Conservation (phyloP, 2,329 filamentous ascomycete genomes). For the Paraphoma sp. region DNA sequence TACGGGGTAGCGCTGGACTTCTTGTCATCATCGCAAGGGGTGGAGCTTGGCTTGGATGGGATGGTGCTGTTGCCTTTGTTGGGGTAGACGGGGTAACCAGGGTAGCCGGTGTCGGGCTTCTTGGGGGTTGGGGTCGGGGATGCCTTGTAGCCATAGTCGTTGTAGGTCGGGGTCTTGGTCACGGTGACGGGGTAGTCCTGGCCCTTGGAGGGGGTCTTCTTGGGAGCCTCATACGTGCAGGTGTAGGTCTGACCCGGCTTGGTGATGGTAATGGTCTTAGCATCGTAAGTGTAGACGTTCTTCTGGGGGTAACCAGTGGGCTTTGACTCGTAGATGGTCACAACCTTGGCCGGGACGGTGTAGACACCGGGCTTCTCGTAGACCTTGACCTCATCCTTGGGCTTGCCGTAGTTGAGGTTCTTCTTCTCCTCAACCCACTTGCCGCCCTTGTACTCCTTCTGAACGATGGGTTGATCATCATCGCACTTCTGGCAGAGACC, state of each 20-base stretch:
- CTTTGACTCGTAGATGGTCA: constrained; percentile 32
- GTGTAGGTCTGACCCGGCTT: constrained; percentile 36
- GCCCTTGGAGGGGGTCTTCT: constrained; percentile 15
- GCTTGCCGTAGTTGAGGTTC: constrained; percentile 30
- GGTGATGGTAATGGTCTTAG: constrained; percentile 43
- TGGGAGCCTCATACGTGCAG: constrained; percentile 33
- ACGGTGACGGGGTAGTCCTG: constrained; percentile 6
- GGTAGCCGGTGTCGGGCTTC: constrained; percentile 13
- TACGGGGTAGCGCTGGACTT: constrained; percentile 2
- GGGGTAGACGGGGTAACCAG: constrained; percentile 2
- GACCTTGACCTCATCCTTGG: constrained; percentile 34
- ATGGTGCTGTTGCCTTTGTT: constrained; percentile 7
- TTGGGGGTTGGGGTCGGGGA: constrained; percentile 9
- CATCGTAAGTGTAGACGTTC: constrained; percentile 35
- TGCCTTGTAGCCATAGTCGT: constrained; percentile 14
- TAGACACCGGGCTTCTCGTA: constrained; percentile 38
- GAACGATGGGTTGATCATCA: constrained; percentile 30
- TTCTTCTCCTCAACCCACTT: constrained; percentile 36
- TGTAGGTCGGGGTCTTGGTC: constrained; percentile 12
- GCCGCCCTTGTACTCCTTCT: constrained; percentile 40
- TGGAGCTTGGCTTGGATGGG: constrained; percentile 1
- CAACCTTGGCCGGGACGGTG: constrained; percentile 35
- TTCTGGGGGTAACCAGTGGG: constrained; percentile 28
- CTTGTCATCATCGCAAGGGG: constrained; percentile 6
- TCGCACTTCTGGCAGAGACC: constrained; percentile 31